Percentiles rank a stretch among this genome's conserved stretches.
Conservation (phyloP, 768 basidiomycete genomes). For the Phylloporus arenicola region DNA sequence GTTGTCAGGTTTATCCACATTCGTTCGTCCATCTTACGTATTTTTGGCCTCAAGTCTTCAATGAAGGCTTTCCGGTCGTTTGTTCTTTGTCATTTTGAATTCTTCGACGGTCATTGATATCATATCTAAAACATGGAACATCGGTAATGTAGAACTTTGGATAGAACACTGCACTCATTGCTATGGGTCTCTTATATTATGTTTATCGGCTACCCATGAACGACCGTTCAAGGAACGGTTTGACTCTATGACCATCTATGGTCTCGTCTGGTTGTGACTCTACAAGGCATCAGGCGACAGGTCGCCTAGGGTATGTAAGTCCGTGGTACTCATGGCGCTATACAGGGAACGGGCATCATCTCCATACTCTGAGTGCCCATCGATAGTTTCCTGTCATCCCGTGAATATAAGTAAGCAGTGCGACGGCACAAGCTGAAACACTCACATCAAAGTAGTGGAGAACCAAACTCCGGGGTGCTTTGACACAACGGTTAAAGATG, state of each 20-base stretch:
- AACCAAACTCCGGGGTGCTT: conserved; percentile 82
- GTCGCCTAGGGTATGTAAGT: conserved; percentile 57
- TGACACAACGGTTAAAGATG: conserved; percentile 5
- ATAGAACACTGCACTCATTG: conserved; percentile 35
- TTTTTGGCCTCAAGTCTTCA: conserved; percentile 3
- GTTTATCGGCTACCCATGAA: conserved; percentile 16
- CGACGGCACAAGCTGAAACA: conserved; percentile 2
- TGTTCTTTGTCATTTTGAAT: conserved; percentile 8
- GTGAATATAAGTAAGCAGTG: background rate
- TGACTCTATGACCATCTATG: background rate
- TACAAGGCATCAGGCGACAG: conserved; percentile 69
- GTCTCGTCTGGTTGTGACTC: background rate
- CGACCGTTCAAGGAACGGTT: background rate
- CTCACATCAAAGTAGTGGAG: conserved; percentile 92
- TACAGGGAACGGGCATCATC: conserved; percentile 62
- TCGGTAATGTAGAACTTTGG: conserved; percentile 31
- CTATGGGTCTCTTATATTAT: conserved; percentile 28
- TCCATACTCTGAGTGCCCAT: conserved; percentile 65
- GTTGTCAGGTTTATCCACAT: conserved; percentile 12
- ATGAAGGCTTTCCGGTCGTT: background rate
- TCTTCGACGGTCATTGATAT: conserved; percentile 15
- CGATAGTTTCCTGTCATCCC: conserved; percentile 59
- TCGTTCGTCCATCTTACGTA: conserved; percentile 21
- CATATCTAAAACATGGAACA: conserved; percentile 31
- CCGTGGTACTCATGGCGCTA: conserved; percentile 55